Base-by-base conservation (phyloP, 2,329 filamentous ascomycete species). In the Hortaea werneckii region DNA sequence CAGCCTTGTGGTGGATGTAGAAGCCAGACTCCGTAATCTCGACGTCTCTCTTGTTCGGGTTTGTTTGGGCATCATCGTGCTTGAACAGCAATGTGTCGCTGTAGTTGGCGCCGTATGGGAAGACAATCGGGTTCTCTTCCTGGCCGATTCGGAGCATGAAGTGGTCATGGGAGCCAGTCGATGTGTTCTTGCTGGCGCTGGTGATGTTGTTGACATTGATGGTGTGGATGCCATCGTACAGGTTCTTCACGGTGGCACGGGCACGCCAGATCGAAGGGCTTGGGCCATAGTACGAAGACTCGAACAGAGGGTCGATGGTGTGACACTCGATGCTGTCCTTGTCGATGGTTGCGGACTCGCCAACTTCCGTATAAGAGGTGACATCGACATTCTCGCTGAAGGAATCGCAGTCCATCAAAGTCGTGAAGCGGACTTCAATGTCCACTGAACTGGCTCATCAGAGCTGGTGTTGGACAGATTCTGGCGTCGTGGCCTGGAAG, bases 101-200 rank as follows among this genome's bases (percentile, higher is more conserved):
- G 60, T 81, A 82, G 54, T 82, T 82, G 28, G 77, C 75, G 1
- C 64, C 60, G 3, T 56, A 56, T 0, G 75, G 74, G 54, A 79
- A 82, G 0, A 80, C 67, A 41, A 83, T 72, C 0, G 79, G 78
- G 55, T 83, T 83, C 49, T 76, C 67, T 3, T 53, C 55, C 49
- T 74, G 67, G 32, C 79, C 80, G 42, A 82, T 66, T 11, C 79
- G 76, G 54, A 83, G 66, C 51, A 83, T 65, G 60, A 83, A 80
- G 47, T 76, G 73, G 50, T 83, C 79, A n/a, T 70, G 61, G 0
- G 76, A 67, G 41, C 72, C 65, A 0, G 77, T 81, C 26, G 64
- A 64, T 1, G 47, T 56, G 10, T 63, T 65, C 2, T 68, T 69
- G 20, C 65, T 62, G 4, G 60, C 57, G 37, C 66, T 69, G 3